Base-by-base conservation (phyloP, 208 protist species). In the Crithidia fasciculata region DNA sequence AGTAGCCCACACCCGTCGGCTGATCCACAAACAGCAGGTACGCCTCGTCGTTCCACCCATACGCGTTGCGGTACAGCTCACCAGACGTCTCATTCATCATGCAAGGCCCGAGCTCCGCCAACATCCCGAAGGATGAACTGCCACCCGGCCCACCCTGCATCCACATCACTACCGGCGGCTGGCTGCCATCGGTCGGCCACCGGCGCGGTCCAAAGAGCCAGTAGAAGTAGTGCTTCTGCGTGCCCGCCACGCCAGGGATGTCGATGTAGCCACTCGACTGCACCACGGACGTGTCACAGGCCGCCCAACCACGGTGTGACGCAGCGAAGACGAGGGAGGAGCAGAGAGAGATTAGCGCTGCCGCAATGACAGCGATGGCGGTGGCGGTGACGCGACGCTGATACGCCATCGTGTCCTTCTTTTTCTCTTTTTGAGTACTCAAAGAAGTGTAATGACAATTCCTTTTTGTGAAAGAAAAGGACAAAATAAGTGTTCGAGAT, bases 101-200 rank as follows among this genome's bases (percentile, higher is more conserved):
- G 73, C 86, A 96, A 28, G 95, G 95, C 53, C 93, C 95, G 63
- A 93, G 92, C 81, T 97, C 92, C 10, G 59, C 71, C 39, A 91
- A 55, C 10, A 97, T 19, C 3, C 90, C 92, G 28, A 97, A 61
- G 16, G 53, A 49, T 12, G 85, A 90, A 69, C 85, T 89, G 82
- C 92, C 98, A 56, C 96, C 96, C 3, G 96, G 95, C n/a, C 96
- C 95, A 47, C 96, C 96, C 19, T 88, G 95, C 72, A 98, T 81
- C 92, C 93, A 98, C 47, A 98, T 44, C 13, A 98, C 74, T 54
- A 97, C 76, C 8, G 94, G 94, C 37, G 80, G 65, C 52, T 41
- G 28, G 36, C 40, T 69, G 60, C 77, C 91, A 47, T 72, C 81
- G 9, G 70, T 67, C 4, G 89, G 83, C 49, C 58, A 65, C 58